Base-by-base conservation (phyloP, 176 grass and related monocot species). In the Puccinellia tenuiflora region DNA sequence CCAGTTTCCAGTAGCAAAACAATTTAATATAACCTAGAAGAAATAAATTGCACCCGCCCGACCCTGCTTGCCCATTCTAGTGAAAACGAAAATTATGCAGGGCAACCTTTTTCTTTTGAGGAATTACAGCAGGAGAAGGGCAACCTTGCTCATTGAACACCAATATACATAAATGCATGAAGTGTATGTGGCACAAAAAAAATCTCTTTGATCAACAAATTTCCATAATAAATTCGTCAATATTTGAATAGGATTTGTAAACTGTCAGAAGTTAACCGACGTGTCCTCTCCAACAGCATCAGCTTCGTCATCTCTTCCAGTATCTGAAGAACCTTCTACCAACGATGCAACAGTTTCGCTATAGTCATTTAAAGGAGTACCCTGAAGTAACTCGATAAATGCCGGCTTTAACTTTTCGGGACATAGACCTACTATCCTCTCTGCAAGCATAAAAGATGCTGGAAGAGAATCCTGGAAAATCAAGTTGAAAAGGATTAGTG, bases 371-470 rank as follows among this genome's bases (percentile, higher is more conserved):
- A 87, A 87, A 52, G 86, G 53, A 80, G 31, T 78, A 13, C 86
- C 82, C 37, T 88, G 70, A 24, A 91, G 63, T 78, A 91, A 84
- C 54, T 93, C 75, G 59, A 60, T 47, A 57, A 98, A 47, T 14
- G 48, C 72, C 0, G 87, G 87, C 90, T 90, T 95, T 69, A 98
- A 60, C 66, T 90, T 95, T 12, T 81, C 86, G 16, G 63, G 55
- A 63, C 90, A 98, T 34, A 86, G 78, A 33, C 47, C 57, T 35
- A 90, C 81, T 47, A 98, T 80, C 84, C 81, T 95, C 76, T 90
- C 87, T 20, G 90, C 96, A 77, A 98, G 83, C 45, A 46, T 81
- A 52, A 79, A 86, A 30, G 88, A 91, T 82, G 77, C 63, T 59
- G 89, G 82, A 38, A 77, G 48, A 45, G 53, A 80, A 82, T 88